Evolutionary conservation across 208 protist genomes (phyloP), one percentile per base, ranked within the genome.

Genomic region (Trichomonas vaginalis): DNA sequence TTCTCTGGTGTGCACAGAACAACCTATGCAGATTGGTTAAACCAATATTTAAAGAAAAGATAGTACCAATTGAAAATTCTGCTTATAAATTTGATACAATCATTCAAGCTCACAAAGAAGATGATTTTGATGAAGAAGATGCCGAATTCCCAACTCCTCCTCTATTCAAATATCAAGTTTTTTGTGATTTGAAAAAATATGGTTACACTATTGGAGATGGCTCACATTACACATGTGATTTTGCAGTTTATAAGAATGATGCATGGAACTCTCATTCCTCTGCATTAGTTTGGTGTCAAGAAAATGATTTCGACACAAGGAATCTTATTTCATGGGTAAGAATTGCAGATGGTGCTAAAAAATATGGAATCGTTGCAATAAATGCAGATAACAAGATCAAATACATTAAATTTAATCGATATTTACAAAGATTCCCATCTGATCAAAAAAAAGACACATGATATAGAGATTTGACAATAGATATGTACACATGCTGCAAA

Each of bases 251-350:
- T 51, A 92, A 39, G 4, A 8, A 9, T 2, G 21, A 48, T 42
- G 23, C 86, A 51, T 92, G 86, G 86, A 32, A 92, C 8, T 92
- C 45, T 92, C 86, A 92, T 92, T 92, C 86, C 9, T 92, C 40
- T 39, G 86, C 86, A 6, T 47, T 92, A 37, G 45, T 92, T 10
- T 92, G 86, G 86, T 92, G 86, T 92, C 27, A 49, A 37, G n/a
- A 92, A 39, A 15, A 39, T 12, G 27, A 39, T 92, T 51, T 92
- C 17, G 37, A 92, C 37, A 92, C 86, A 48, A 48, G 45, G 15
- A 48, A 92, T 17, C 32, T 92, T 21, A 92, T 92, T 49, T 45
- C 42, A 23, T 45, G 27, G 12, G 45, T 92, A 15, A 48, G 86
- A 51, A 92, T 92, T 56, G 40, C 86, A 51, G 86, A 92, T n/a